Conservation (phyloP, 139 green algal species). For the Volvox reticuliferus region DNA sequence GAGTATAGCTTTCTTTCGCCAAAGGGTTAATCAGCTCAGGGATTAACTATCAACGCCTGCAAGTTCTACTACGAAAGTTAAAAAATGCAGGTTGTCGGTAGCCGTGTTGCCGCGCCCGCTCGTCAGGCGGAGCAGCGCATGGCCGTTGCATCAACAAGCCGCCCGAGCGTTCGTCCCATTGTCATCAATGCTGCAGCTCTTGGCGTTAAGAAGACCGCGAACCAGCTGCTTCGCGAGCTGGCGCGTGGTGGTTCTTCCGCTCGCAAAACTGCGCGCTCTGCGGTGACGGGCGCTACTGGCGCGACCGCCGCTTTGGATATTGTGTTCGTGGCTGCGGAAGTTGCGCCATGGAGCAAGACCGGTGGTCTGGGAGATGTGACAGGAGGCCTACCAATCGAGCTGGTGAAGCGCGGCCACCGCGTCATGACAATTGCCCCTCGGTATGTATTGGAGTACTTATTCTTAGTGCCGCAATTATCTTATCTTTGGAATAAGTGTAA, state of each 20-base stretch:
- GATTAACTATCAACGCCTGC: background rate
- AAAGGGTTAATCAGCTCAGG: background rate
- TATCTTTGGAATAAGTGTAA: too few relatives aligned
- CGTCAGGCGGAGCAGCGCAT: conserved; percentile 31
- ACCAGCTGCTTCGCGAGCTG: conserved; percentile 36
- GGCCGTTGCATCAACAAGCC: conserved; percentile 29
- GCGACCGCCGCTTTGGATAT: conserved; percentile 43
- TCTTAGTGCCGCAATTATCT: too few relatives aligned
- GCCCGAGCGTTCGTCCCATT: conserved; percentile 7
- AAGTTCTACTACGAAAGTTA: conserved; percentile 13
- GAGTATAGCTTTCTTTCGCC: background rate
- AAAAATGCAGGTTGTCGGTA: conserved; percentile 13
- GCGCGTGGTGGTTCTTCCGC: background rate
- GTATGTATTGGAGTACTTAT: conserved; percentile 48
- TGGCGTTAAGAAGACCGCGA: conserved; percentile 37
- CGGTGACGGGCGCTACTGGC: background rate
- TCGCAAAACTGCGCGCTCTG: background rate
- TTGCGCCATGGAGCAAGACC: conserved; percentile 92
- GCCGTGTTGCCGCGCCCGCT: conserved; percentile 10
- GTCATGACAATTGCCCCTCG: conserved; percentile 95
- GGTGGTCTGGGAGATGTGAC: conserved; percentile 88
- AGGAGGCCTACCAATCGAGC: conserved; percentile 85
- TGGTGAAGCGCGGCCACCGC: conserved; percentile 93
- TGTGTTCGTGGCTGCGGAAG: conserved; percentile 64
- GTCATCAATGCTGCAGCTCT: conserved; percentile 33